Percentiles rank a stretch among this genome's conserved stretches.
phyloP scores from a whole-genome alignment of 2,329 filamentous ascomycete species.

The Xylariaceae sp. region DNA sequence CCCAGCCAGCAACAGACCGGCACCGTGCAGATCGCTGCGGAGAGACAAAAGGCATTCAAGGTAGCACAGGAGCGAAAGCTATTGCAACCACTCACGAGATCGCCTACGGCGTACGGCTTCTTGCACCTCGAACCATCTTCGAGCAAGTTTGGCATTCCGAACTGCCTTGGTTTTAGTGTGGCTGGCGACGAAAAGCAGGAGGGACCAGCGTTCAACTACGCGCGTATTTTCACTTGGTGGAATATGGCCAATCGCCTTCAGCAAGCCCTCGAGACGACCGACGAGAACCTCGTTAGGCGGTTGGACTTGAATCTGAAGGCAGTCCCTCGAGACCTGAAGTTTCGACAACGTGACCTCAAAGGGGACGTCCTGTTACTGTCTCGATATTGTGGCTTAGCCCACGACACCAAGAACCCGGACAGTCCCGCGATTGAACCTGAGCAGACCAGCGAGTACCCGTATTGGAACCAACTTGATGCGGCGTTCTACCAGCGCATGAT shows the following conservation, averaged over 20 bases:
- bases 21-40: neutral
- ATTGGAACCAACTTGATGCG: slow-evolving; percentile 24
- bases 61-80: slow-evolving; percentile 8
- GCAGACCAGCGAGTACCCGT: slow-evolving; percentile 21
- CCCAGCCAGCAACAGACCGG: neutral
- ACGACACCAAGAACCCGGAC: neutral
- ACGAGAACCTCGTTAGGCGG: slow-evolving; percentile 3
- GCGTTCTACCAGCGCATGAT: slow-evolving; percentile 27
- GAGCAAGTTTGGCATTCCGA: slow-evolving; percentile 1
- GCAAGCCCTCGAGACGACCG: slow-evolving; percentile 15
- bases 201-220: slow-evolving; percentile 32
- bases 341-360: slow-evolving; percentile 13
- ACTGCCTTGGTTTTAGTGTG: slow-evolving; percentile 28
- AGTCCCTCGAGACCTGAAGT: slow-evolving; percentile 9
- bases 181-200: slow-evolving; percentile 30
- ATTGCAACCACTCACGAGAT: slow-evolving; percentile 7
- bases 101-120: neutral
- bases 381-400: slow-evolving; percentile 24
- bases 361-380: slow-evolving; percentile 15
- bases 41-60: slow-evolving; percentile 19
- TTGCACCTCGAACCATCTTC: slow-evolving; percentile 6
- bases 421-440: slow-evolving; percentile 6
- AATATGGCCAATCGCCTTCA: slow-evolving; percentile 26
- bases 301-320: slow-evolving; percentile 6
- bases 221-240: slow-evolving; percentile 31